phyloP scores from a whole-genome alignment of 345 rosid genomes.

The Pugionium cornutum region DNA sequence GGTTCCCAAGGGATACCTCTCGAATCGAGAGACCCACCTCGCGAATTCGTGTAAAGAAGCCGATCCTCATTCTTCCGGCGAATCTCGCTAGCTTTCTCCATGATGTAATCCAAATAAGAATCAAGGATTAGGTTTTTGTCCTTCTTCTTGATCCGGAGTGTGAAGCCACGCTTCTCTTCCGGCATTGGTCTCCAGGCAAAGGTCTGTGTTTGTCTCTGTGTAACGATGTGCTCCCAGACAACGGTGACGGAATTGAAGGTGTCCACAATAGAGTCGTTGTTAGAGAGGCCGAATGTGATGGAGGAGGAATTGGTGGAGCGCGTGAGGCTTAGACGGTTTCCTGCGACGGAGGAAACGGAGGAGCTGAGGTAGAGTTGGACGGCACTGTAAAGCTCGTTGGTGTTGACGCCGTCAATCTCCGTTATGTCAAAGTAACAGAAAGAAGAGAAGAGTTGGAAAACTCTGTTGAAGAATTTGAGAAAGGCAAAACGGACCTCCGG shows the following conservation, averaged over 20 bases:
- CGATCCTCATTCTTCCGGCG: slow-evolving; percentile 36
- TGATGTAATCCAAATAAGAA: slow-evolving; percentile 24
- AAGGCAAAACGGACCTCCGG: slow-evolving; percentile 32
- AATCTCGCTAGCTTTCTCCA: slow-evolving; percentile 27
- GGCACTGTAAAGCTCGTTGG: slow-evolving; percentile 96
- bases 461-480: slow-evolving; percentile 17
- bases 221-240: slow-evolving; percentile 32
- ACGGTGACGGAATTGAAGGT: slow-evolving; percentile 25
- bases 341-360: slow-evolving; percentile 49
- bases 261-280: slow-evolving; percentile 34
- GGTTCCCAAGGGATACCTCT: slow-evolving; percentile 48
- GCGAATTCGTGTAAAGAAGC: slow-evolving; percentile 33
- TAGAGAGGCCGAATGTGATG: slow-evolving; percentile 30
- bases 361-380: slow-evolving; percentile 84
- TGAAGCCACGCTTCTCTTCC: slow-evolving; percentile 36
- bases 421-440: slow-evolving; percentile 85
- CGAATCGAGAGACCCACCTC: slow-evolving; percentile 16
- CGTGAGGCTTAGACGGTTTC: slow-evolving; percentile 29
- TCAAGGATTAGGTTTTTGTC: slow-evolving; percentile 15
- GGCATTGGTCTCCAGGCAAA: slow-evolving; percentile 33
- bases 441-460: slow-evolving; percentile 34
- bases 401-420: slow-evolving; percentile 88
- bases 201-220: slow-evolving; percentile 26
- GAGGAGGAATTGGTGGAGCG: slow-evolving; percentile 36
- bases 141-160: slow-evolving; percentile 34